Base-by-base conservation (phyloP, 345 rosid genomes). In the Triadica sebifera region DNA sequence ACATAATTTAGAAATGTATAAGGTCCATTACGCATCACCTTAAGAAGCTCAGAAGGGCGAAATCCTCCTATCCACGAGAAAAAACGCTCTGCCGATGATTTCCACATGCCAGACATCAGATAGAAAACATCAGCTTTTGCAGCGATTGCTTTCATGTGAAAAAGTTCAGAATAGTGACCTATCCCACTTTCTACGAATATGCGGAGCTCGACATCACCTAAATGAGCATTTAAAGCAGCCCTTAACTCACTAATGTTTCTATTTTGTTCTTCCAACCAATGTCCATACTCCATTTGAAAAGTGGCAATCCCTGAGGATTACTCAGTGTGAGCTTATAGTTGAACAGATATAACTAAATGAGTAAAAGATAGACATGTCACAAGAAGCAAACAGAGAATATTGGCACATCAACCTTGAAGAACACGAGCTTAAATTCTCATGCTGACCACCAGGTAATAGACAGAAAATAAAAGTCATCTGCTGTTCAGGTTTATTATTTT, bases 41-140 rank as follows among this genome's bases (percentile, higher is more conserved):
- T 87, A 69, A 95, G 92, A 75, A 95, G 94, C 72, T 92, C 97
- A 0, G 99, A 93, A 52, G 99, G 97, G 68, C 92, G 90, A 79
- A 90, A 95, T 50, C 99, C 99, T 29, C 98, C 99, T 1, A 95
- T 90, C 99, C 99, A 95, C 37, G 84, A 81, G 87, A 95, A 95
- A 74, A 93, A 89, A n/a, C 94, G 84, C 83, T 95, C 99, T 12
- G 98, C 88, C 0, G 96, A 75, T 22, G 99, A 83, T 78, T 85
- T 93, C 99, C 99, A 95, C 89, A 88, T 65, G 37, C 99, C 99
- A 0, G 84, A 87, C 85, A 95, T 92, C 73, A 95, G 67, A 70
- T 89, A 93, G 74, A 91, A 93, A 39, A 93, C 97, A 76, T 95
- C 97, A 37, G 86, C 78, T 80, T 85, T 89, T 8, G 99, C 90